A percentile compares a stretch with the other conserved stretches of the same genome.
phyloP scores from a whole-genome alignment of 371 early-diverging fungal species.

The Mortierella sp. region DNA sequence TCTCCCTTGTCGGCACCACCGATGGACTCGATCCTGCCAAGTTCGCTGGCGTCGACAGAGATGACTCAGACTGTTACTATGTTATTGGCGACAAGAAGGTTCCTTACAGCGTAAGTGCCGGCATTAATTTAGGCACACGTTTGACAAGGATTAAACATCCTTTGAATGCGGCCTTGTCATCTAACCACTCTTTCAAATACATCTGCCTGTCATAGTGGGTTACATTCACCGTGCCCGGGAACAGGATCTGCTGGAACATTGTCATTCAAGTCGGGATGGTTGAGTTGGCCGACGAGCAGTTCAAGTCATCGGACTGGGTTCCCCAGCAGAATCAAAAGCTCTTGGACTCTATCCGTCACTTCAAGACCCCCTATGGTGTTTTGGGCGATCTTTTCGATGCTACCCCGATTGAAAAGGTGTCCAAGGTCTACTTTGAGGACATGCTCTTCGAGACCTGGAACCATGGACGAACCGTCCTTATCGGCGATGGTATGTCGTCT shows the following conservation, averaged over 20 bases:
- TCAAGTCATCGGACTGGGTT: constrained; percentile 26
- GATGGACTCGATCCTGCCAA: constrained; percentile 20
- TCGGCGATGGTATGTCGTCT: constrained; percentile 33
- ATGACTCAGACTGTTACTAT: neutral
- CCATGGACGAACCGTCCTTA: constrained; percentile 29
- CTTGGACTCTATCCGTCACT: constrained; percentile 19
- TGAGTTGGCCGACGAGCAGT: constrained; percentile 9
- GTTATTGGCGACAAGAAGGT: constrained; percentile 8
- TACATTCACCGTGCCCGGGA: constrained; percentile 17
- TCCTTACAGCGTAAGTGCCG: neutral
- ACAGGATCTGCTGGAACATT: constrained; percentile 28
- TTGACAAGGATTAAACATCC: too few relatives aligned
- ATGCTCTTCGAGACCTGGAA: constrained; percentile 41
- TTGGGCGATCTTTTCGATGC: constrained; percentile 25
- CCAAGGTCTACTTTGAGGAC: constrained; percentile 37
- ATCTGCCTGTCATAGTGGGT: constrained; percentile 11
- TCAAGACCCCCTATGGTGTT: constrained; percentile 16
- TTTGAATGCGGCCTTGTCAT: constrained; percentile 6
- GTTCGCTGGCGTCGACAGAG: constrained; percentile 16
- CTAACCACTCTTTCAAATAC: neutral
- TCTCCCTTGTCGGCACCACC: constrained; percentile 26
- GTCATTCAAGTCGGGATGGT: constrained; percentile 9
- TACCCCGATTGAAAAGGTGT: constrained; percentile 22
- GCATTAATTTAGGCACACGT: neutral
- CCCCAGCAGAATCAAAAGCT: constrained; percentile 15